phyloP scores from a whole-genome alignment of 2,329 filamentous ascomycete genomes.

The Nemania diffusa region DNA sequence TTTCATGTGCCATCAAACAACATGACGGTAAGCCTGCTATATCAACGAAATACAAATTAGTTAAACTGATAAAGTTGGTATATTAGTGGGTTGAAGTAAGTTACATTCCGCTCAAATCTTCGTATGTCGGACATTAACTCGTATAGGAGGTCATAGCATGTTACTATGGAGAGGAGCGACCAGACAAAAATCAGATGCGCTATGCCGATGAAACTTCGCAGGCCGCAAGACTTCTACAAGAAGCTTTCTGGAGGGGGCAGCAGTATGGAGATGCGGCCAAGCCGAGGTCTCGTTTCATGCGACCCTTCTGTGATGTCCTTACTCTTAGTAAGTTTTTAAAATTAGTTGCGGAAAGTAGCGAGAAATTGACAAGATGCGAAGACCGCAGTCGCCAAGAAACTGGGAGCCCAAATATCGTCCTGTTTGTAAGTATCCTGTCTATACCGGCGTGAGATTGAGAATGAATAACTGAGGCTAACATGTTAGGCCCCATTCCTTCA shows the following conservation, averaged over 20 bases:
- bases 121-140: background rate
- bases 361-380: background rate
- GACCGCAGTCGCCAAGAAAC: background rate
- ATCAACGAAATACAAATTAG: no score
- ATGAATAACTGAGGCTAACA: background rate
- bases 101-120: background rate
- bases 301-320: slow-evolving; percentile 27
- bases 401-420: slow-evolving; percentile 9
- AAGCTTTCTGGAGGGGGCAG: slow-evolving; percentile 28
- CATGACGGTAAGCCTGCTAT: slow-evolving; percentile 16
- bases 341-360: background rate
- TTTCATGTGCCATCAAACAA: slow-evolving; percentile 31
- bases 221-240: slow-evolving; percentile 14
- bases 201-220: slow-evolving; percentile 6
- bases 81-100: slow-evolving; percentile 25
- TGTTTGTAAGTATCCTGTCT: slow-evolving; percentile 16
- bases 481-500: slow-evolving; percentile 31
- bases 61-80: background rate
- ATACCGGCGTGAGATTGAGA: no score
- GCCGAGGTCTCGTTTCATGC: slow-evolving; percentile 31
- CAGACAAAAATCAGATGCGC: slow-evolving; percentile 12
- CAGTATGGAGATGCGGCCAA: slow-evolving; percentile 16
- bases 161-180: slow-evolving; percentile 24
- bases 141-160: slow-evolving; percentile 16
- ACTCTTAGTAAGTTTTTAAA: slow-evolving; percentile 27